Evolutionary conservation across 179 eudicot species (phyloP), one percentile per base, ranked within the genome.

Genomic region (Nepenthes alata): DNA sequence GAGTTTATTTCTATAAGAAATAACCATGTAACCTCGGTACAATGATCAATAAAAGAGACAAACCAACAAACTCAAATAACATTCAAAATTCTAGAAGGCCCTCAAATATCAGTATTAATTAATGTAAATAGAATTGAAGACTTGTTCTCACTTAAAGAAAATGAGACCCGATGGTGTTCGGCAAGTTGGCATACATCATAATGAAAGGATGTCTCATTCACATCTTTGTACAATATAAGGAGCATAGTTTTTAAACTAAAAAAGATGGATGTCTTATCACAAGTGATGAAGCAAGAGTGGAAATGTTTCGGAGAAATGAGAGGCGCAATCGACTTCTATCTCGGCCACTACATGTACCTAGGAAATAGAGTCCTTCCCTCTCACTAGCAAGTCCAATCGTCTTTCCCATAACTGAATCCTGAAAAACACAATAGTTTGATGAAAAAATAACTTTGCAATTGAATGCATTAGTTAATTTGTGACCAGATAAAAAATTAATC

Each of bases 141-240:
- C 16, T 55, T 55, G 6, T 44, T 34, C 3, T 39, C 3, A 6
- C 5, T 2, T 1, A 5, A 11, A 3, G 60, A 7, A 55, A n/a
- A 55, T 5, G 54, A 45, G 2, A 1, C 11, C 9, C 35, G 34
- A 44, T 2, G 6, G 36, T 55, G 60, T 47, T 64, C 55, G 0
- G 67, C n/a, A 16, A 64, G 45, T 34, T 45, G 44, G 34, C 60
- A 64, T 3, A 35, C 44, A 1, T 64, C 60, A 64, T 60, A 64
- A 0, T 64, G 53, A 10, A 64, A 64, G 6, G 8, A 4, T 41
- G 45, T 4, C 5, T 4, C 4, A 2, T 15, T 41, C 0, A 4
- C 3, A 34, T 6, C 55, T 11, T 45, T 44, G 35, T 53, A 63
- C 15, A 53, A 11, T 12, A 38, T 1, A 14, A 52, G 67, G 36